Base-by-base conservation (phyloP, 257 asterid genomes). In the Nicotiana otophora region DNA sequence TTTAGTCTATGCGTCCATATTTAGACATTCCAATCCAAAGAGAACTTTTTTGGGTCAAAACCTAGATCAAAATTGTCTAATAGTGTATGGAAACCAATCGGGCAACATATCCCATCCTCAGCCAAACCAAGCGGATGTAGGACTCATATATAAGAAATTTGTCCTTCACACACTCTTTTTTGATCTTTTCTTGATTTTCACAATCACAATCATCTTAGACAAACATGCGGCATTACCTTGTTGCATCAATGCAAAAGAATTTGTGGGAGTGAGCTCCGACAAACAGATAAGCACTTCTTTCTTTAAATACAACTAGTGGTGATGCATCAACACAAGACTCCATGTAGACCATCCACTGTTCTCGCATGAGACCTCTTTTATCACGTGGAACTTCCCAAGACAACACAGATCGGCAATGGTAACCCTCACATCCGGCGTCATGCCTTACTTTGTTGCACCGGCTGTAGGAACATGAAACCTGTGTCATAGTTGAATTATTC, bases 321-420 rank as follows among this genome's bases (percentile, higher is more conserved):
- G 99, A 96, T 77, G 99, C 99, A 86, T 96, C 99, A 83, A 96
- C 95, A 87, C 99, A 96, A 84, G 99, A 92, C 65, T 87, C 91
- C 93, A 90, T 82, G 87, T 87, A 83, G 65, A 92, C 89, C 91
- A 92, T 92, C 99, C 98, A 96, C 34, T 72, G 80, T 83, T 90
- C 88, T 81, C 58, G 88, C 94, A 95, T 82, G 83, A 81, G 87
- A 82, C 88, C 87, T 82, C 82, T 88, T 83, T 90, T 84, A 77
- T 85, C 91, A 82, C 84, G 82, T 81, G 88, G 82, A 62, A 87
- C 33, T 85, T 84, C 86, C 83, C 82, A 87, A 77, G 89, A 82
- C 89, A 87, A 82, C 79, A 81, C 83, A 33, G 81, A 74, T 54
- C 64, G 85, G 82, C 86, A 65, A 77, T 81, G 83, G 89, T 84